These are phyloP conservation scores for Barbatosphaeria neglecta DNA, from an alignment of 495 filamentous ascomycete species.

Conservation along the genomic window DNA sequence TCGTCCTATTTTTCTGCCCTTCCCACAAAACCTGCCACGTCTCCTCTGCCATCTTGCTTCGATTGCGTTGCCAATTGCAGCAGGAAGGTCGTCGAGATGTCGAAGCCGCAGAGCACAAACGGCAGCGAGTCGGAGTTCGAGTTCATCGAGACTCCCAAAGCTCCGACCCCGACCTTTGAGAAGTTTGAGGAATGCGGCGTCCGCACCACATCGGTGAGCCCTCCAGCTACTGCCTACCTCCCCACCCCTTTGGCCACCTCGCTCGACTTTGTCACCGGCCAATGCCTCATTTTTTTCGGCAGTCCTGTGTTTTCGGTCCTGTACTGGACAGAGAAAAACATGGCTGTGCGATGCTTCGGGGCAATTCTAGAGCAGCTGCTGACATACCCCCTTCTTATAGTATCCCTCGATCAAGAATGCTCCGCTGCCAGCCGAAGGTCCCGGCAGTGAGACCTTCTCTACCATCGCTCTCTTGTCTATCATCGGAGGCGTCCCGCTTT, in stretches of 20 bases:
- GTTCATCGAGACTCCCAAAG: slow-evolving; percentile 67
- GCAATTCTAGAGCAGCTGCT: too few species aligned
- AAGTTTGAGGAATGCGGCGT: slow-evolving; percentile 61
- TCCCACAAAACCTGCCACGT: neutral
- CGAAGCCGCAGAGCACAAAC: slow-evolving; percentile 33
- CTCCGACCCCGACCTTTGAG: slow-evolving; percentile 42
- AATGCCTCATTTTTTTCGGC: neutral
- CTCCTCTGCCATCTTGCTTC: neutral
- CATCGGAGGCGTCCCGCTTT: slow-evolving; percentile 49
- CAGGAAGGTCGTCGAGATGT: slow-evolving; percentile 22
- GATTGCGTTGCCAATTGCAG: slow-evolving; percentile 2
- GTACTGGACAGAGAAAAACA: neutral
- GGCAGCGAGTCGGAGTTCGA: slow-evolving; percentile 51
- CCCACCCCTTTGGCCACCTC: too few species aligned
- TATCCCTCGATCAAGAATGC: slow-evolving; percentile 70
- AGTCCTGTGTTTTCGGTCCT: neutral
- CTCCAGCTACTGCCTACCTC: neutral
- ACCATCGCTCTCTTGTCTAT: slow-evolving; percentile 49
- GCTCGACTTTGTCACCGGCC: too few species aligned
- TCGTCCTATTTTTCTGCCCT: neutral
- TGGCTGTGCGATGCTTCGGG: too few species aligned
- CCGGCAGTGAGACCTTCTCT: slow-evolving; percentile 59
- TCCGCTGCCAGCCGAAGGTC: slow-evolving; percentile 65
- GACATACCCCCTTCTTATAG: slow-evolving; percentile 27
- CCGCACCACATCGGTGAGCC: slow-evolving; percentile 55